These are phyloP conservation scores for Helianthus tuberosus DNA, from an alignment of 129 eudicot species.

Conservation along the genomic window DNA sequence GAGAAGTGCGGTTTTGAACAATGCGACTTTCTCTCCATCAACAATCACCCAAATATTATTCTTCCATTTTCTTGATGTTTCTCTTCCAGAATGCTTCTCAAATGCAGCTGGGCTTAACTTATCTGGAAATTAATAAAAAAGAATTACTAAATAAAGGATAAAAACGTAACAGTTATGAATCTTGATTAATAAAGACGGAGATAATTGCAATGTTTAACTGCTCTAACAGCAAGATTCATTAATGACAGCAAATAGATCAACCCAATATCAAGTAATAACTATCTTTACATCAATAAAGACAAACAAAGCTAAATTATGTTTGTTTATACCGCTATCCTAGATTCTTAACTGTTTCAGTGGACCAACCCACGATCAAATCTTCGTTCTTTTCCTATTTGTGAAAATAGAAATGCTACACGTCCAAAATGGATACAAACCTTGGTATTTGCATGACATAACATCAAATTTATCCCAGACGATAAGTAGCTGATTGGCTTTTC, in stretches of 20 bases:
- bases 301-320: no score
- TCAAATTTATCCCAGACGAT: no score
- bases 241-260: no score
- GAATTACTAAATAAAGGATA: neutral
- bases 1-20: slow-evolving; percentile 57
- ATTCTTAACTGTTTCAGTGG: neutral
- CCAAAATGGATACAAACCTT: neutral
- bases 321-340: no score
- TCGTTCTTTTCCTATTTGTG: neutral
- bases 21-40: slow-evolving; percentile 73
- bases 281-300: no score
- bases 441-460: neutral
- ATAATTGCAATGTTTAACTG: neutral
- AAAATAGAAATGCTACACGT: neutral
- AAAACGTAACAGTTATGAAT: neutral
- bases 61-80: slow-evolving; percentile 78
- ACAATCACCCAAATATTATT: slow-evolving; percentile 70
- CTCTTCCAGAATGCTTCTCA: slow-evolving; percentile 89
- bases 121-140: slow-evolving; percentile 33
- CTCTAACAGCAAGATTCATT: slow-evolving; percentile 3
- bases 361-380: neutral
- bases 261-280: no score
- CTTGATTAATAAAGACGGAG: neutral
- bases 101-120: slow-evolving; percentile 79
- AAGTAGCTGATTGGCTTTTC: neutral